Percentiles rank a stretch among this genome's conserved stretches.
Conservation (phyloP, 2,329 filamentous ascomycete species). For the Colletotrichum sp. region DNA sequence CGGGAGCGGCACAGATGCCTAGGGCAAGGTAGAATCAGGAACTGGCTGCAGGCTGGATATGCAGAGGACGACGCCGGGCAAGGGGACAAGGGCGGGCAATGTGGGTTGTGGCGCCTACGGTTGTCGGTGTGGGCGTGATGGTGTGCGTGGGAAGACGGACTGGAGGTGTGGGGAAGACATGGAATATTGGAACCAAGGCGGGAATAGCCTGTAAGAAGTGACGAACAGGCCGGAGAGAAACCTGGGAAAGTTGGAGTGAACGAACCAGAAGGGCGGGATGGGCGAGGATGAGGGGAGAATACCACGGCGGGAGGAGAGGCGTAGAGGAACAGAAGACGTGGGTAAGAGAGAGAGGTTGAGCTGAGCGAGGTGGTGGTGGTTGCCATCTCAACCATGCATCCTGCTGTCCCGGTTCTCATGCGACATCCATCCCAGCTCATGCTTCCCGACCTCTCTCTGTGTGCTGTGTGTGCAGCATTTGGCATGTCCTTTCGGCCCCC, state of each 20-base stretch:
- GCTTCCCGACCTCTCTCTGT: background rate
- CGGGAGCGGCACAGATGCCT: slow-evolving; percentile 5
- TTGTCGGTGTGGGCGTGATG: background rate
- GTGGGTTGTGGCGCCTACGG: background rate
- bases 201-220: background rate
- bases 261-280: background rate
- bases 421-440: background rate
- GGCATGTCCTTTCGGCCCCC: background rate
- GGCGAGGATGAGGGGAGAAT: background rate
- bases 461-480: background rate
- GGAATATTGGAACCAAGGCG: background rate
- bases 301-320: background rate
- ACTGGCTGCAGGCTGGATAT: background rate
- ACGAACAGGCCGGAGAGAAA: background rate
- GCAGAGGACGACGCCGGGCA: background rate
- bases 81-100: background rate
- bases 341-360: background rate
- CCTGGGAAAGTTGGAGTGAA: background rate
- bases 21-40: background rate
- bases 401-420: background rate
- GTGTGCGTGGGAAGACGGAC: background rate
- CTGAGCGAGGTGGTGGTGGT: background rate
- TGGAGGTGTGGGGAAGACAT: background rate
- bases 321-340: background rate
- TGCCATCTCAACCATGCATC: background rate